Evolutionary conservation across 768 basidiomycete genomes (phyloP).

Genomic region (Termitomyces sp.): DNA sequence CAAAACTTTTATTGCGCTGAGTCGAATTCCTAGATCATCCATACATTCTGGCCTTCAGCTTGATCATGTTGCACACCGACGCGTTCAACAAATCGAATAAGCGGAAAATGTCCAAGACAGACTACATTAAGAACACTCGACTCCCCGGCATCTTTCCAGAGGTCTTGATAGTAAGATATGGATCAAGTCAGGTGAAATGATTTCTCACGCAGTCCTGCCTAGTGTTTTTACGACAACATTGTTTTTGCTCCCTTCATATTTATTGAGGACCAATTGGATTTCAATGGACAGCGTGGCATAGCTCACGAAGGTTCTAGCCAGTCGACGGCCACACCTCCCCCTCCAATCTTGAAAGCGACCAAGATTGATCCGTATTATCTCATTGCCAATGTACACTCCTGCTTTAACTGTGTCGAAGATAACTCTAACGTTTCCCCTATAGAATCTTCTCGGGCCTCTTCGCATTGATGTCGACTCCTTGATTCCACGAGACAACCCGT

Average conservation of each 20-base stretch:
- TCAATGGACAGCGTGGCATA: constrained; percentile 52
- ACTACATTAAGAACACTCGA: constrained; percentile 90
- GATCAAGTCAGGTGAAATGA: not conserved
- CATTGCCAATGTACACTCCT: constrained; percentile 61
- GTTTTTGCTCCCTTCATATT: constrained; percentile 96
- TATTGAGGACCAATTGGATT: constrained; percentile 85
- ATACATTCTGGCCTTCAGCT: constrained; percentile 93
- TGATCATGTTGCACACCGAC: constrained; percentile 99
- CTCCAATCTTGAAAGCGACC: constrained; percentile 43
- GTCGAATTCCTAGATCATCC: constrained; percentile 64
- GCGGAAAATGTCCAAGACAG: constrained; percentile 93
- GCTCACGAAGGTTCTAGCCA: constrained; percentile 34
- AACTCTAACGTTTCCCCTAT: not conserved
- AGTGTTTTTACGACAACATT: constrained; percentile 98
- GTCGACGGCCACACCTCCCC: constrained; percentile 17
- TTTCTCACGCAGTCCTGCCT: constrained; percentile 1
- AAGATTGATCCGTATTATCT: constrained; percentile 92
- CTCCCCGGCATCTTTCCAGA: constrained; percentile 81
- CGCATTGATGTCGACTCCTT: constrained; percentile 60
- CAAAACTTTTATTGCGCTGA: not conserved
- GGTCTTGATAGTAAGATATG: constrained; percentile 72
- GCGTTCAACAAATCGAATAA: constrained; percentile 98
- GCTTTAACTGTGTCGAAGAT: not conserved
- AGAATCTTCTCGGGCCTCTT: constrained; percentile 64
- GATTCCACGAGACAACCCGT: constrained; percentile 63